Evolutionary conservation across 805 yeast genomes (phyloP).

Genomic region (Candida takata): DNA sequence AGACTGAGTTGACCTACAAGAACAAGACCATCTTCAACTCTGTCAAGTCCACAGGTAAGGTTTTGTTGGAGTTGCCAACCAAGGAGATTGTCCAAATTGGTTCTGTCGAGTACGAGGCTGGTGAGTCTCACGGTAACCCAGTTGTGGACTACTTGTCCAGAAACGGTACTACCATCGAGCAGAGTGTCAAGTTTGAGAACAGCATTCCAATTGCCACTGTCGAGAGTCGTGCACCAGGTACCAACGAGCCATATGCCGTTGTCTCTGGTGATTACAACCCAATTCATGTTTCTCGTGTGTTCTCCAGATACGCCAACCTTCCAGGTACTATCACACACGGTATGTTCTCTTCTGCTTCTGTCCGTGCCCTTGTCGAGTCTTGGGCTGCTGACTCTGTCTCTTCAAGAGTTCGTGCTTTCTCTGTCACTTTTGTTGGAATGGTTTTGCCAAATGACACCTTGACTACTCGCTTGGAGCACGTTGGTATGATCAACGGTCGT

Average conservation of each 20-base stretch:
- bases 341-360: constrained; percentile 95
- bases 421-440: constrained; percentile 91
- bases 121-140: constrained; percentile 93
- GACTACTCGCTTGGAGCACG: constrained; percentile 83
- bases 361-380: constrained; percentile 90
- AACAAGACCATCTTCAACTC: constrained; percentile 67
- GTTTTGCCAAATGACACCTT: constrained; percentile 92
- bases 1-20: constrained; percentile 78
- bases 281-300: constrained; percentile 92
- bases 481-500: constrained; percentile 99
- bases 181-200: constrained; percentile 85
- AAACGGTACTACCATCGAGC: constrained; percentile 90
- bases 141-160: constrained; percentile 89
- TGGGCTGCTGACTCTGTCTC: constrained; percentile 98
- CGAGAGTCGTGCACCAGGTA: constrained; percentile 75
- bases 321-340: constrained; percentile 99
- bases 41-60: constrained; percentile 79
- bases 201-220: constrained; percentile 73
- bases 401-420: constrained; percentile 90
- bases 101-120: constrained; percentile 80
- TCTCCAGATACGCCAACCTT: constrained; percentile 85
- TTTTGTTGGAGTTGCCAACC: constrained; percentile 82
- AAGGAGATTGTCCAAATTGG: constrained; percentile 84
- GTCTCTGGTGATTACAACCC: constrained; percentile 99
- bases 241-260: constrained; percentile 93